These are phyloP conservation scores for Coemansia sp. DNA, from an alignment of 192 early-diverging fungal genomes.

Conservation along the genomic window DNA sequence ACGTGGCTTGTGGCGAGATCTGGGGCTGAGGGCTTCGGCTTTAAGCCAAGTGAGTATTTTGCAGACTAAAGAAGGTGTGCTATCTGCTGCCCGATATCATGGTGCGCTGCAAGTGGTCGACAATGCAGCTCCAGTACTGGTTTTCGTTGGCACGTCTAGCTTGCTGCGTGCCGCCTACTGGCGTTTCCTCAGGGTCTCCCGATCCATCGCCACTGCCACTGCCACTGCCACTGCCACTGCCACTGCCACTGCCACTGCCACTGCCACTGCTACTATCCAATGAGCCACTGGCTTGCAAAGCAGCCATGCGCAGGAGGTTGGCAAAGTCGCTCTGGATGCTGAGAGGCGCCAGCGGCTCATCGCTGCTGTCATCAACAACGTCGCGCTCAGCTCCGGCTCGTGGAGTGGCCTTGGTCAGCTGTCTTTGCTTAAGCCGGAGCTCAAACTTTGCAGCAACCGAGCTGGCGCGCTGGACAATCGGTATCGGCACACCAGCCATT, in stretches of 20 bases:
- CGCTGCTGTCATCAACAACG: background rate
- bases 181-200: slow-evolving; percentile 10
- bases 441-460: slow-evolving; percentile 77
- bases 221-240: background rate
- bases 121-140: slow-evolving; percentile 55
- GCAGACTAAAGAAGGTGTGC: background rate
- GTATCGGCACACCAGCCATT: slow-evolving; percentile 88
- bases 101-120: slow-evolving; percentile 43
- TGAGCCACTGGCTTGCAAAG: background rate
- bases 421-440: slow-evolving; percentile 24
- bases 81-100: slow-evolving; percentile 5
- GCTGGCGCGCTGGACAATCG: slow-evolving; percentile 70
- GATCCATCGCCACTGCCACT: background rate
- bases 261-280: background rate
- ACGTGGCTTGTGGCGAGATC: background rate
- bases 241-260: background rate
- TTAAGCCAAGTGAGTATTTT: too few relatives aligned
- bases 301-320: slow-evolving; percentile 49
- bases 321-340: slow-evolving; percentile 53
- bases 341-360: slow-evolving; percentile 20
- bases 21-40: too few relatives aligned
- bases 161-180: slow-evolving; percentile 18
- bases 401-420: background rate
- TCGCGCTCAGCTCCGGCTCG: background rate
- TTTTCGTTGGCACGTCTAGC: slow-evolving; percentile 45